These are phyloP conservation scores for Coemansia sp. DNA, from an alignment of 192 early-diverging fungal genomes.

Conservation along the genomic window DNA sequence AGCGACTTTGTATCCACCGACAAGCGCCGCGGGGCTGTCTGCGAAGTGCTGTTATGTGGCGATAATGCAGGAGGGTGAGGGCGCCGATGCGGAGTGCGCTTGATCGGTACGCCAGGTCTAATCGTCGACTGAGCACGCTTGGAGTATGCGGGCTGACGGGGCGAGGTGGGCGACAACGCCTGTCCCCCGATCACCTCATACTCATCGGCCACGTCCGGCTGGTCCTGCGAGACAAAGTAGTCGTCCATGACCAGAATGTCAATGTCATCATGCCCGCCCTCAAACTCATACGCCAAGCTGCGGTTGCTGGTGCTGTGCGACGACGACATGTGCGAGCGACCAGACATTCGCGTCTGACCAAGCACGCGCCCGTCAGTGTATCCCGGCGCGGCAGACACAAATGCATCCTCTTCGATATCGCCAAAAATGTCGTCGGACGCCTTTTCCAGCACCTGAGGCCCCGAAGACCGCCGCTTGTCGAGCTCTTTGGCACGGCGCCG, in stretches of 20 bases:
- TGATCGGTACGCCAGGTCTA: slow-evolving; percentile 2
- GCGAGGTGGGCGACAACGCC: slow-evolving; percentile 32
- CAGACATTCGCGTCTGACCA: slow-evolving; percentile 1
- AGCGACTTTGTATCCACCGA: slow-evolving; percentile 20
- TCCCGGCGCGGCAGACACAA: slow-evolving; percentile 8
- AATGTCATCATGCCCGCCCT: slow-evolving; percentile 40
- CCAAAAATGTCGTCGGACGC: slow-evolving; percentile 33
- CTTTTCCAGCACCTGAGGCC: slow-evolving; percentile 31
- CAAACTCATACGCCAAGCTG: slow-evolving; percentile 44
- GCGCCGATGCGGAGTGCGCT: not conserved
- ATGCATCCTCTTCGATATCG: slow-evolving; percentile 44
- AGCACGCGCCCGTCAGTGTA: not conserved
- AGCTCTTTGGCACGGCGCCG: no score
- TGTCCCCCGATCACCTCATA: slow-evolving; percentile 44
- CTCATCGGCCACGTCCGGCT: slow-evolving; percentile 28
- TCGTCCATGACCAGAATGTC: slow-evolving; percentile 28
- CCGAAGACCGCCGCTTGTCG: not conserved
- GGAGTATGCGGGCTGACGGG: slow-evolving; percentile 34
- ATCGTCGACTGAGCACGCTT: not conserved
- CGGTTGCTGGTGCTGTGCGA: slow-evolving; percentile 9
- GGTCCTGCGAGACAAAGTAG: slow-evolving; percentile 37
- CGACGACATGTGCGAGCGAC: slow-evolving; percentile 2
- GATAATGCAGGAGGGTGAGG: not conserved
- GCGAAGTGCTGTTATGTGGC: not conserved
- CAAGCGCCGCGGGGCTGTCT: not conserved